Conservation (phyloP, 2,329 filamentous ascomycete genomes). For the Aspergillus sp. region DNA sequence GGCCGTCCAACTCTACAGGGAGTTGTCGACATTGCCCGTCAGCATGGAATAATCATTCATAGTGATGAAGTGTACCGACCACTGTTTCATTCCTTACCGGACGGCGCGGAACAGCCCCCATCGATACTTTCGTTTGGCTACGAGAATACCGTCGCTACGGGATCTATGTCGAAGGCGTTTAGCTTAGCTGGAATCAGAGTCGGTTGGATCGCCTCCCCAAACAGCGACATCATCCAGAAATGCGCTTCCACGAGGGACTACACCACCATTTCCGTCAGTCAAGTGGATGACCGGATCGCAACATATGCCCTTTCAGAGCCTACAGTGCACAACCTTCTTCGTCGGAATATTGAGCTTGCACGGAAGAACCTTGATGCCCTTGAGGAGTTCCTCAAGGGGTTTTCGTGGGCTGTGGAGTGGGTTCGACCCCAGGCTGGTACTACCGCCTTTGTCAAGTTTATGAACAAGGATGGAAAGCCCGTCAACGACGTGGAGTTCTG, state of each 20-base stretch:
- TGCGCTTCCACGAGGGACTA: constrained; percentile 67
- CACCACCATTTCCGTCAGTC: constrained; percentile 74
- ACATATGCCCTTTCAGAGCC: constrained; percentile 63
- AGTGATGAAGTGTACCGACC: constrained; percentile 80
- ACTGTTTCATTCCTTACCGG: constrained; percentile 62
- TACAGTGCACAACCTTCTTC: constrained; percentile 58
- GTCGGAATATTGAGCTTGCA: constrained; percentile 61
- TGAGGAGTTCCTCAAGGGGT: constrained; percentile 59
- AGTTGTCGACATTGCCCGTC: constrained; percentile 61
- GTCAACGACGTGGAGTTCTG: constrained; percentile 71
- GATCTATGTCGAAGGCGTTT: constrained; percentile 81
- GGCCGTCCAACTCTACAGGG: constrained; percentile 56
- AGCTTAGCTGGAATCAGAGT: constrained; percentile 72
- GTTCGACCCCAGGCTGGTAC: constrained; percentile 71
- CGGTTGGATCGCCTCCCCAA: constrained; percentile 71
- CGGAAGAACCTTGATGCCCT: constrained; percentile 62
- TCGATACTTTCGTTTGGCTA: constrained; percentile 70
- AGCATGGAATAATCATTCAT: constrained; percentile 63
- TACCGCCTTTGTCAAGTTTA: constrained; percentile 71
- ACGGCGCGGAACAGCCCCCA: constrained; percentile 53
- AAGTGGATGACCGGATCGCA: constrained; percentile 71
- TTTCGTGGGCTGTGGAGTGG: constrained; percentile 61
- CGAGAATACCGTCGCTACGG: constrained; percentile 63
- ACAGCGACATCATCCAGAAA: constrained; percentile 56
- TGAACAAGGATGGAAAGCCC: constrained; percentile 50